phyloP scores from a whole-genome alignment of 768 basidiomycete species.

The Pisolithus microcarpus region DNA sequence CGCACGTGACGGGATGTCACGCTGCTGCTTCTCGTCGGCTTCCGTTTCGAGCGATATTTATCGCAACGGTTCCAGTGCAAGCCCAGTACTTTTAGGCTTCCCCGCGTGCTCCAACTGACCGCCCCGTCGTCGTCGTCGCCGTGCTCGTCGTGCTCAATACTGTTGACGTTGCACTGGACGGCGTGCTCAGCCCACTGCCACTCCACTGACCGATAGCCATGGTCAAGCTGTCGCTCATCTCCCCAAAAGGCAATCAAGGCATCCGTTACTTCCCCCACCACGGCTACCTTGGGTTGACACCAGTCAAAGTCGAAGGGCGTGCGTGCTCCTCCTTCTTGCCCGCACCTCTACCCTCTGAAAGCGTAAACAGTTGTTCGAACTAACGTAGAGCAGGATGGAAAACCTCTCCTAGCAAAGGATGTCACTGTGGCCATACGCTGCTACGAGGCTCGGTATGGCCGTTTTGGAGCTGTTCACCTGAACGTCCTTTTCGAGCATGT shows the following conservation, averaged over 20 bases:
- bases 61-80: constrained; percentile 24
- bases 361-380: constrained; percentile 55
- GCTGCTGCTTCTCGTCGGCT: constrained; percentile 24
- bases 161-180: constrained; percentile 9
- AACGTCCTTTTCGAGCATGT: constrained; percentile 65
- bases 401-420: constrained; percentile 57
- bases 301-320: constrained; percentile 73
- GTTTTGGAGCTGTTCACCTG: constrained; percentile 48
- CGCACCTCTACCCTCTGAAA: constrained; percentile 6
- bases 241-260: constrained; percentile 63
- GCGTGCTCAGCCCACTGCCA: constrained; percentile 6
- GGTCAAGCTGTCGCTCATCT: constrained; percentile 64
- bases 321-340: constrained; percentile 20
- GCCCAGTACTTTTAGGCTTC: constrained; percentile 17
- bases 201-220: constrained; percentile 31
- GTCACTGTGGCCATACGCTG: constrained; percentile 73
- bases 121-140: constrained; percentile 11
- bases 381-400: constrained; percentile 61
- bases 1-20: constrained; percentile 11
- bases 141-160: constrained; percentile 5
- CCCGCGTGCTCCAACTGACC: constrained; percentile 15
- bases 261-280: constrained; percentile 65
- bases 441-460: constrained; percentile 69
- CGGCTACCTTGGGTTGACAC: constrained; percentile 77
- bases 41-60: constrained; percentile 29